Evolutionary conservation across 352 stramenopile species (phyloP), one percentile per base, ranked within the genome.

Genomic region (Phytophthora ramorum): DNA sequence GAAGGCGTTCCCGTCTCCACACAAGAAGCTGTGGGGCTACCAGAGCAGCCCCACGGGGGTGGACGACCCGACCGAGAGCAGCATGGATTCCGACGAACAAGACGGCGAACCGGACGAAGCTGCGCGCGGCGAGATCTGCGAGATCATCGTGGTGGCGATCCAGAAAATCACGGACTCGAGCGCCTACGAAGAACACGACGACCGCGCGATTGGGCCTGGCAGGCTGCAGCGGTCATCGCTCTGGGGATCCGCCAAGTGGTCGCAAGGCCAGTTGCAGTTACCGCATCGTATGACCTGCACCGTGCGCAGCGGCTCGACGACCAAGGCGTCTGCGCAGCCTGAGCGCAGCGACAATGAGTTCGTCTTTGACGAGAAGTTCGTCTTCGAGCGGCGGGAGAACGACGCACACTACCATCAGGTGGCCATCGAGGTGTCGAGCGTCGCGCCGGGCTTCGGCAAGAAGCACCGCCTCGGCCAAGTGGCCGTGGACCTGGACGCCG

Each of bases 281-380:
- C 64, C 46, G 28, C 60, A 71, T 17, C 69, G 64, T 17, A 26
- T 84, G 7, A 26, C 41, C 12, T 81, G 73, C 41, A 66, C 55
- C 10, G 40, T 84, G 10, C 69, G 51, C 45, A 79, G 66, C 48
- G 75, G 69, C 19, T 19, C 47, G 10, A 58, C 51, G 44, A 68
- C 43, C 22, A 83, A 83, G 49, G 53, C 60, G 46, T 76, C 71
- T 16, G 53, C 62, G 19, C 58, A 68, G 24, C 26, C 61, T 30
- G 57, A 73, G 24, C 63, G 65, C 26, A 51, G 9, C 38, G 61
- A 65, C 28, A 59, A 62, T 32, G 53, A 67, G 40, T 74, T 80
- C 37, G 40, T 63, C 5, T 77, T 83, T 52, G 71, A 78, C 59
- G 75, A 80, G 20, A 83, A 83, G 62, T 83, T 83, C 41, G 69